Conservation (phyloP, 1,284 basidiomycete genomes). For the Microbotryum violaceum region DNA sequence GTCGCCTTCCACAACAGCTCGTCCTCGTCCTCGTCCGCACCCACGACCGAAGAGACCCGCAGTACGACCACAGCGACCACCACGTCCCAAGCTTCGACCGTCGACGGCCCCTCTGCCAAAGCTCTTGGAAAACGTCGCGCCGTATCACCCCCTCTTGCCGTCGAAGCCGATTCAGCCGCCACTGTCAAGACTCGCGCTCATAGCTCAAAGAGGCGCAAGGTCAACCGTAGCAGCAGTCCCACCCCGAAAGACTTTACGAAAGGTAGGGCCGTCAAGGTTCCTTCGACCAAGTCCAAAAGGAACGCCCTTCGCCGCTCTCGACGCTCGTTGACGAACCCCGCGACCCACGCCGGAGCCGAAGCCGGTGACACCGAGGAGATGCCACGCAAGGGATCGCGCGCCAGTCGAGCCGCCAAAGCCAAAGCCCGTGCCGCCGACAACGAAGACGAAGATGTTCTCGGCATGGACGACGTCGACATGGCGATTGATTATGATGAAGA, state of each 20-base stretch:
- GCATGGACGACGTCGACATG: conserved; percentile 11
- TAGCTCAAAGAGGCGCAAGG: conserved; percentile 22
- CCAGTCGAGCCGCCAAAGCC: conserved; percentile 13
- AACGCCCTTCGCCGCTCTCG: background rate
- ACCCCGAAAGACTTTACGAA: background rate
- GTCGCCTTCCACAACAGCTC: no score
- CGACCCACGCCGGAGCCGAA: background rate
- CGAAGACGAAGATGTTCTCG: background rate
- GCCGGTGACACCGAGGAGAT: conserved; percentile 8
- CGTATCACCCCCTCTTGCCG: conserved; percentile 21
- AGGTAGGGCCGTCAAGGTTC: background rate
- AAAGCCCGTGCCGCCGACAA: conserved; percentile 14
- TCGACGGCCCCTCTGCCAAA: conserved; percentile 18
- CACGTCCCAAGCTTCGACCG: no score
- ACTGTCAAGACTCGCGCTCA: background rate
- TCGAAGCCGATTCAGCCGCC: background rate
- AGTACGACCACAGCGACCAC: no score
- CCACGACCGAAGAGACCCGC: no score
- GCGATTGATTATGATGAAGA: conserved; percentile 3
- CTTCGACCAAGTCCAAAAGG: conserved; percentile 6
- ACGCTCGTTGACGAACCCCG: background rate
- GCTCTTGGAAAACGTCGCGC: conserved; percentile 34
- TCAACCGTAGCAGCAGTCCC: conserved; percentile 1
- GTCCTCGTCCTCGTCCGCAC: no score
- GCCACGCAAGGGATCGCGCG: conserved; percentile 28